These are phyloP conservation scores for Colletotrichum gloeosporioides DNA, from an alignment of 2,329 filamentous ascomycete species.

Conservation along the genomic window DNA sequence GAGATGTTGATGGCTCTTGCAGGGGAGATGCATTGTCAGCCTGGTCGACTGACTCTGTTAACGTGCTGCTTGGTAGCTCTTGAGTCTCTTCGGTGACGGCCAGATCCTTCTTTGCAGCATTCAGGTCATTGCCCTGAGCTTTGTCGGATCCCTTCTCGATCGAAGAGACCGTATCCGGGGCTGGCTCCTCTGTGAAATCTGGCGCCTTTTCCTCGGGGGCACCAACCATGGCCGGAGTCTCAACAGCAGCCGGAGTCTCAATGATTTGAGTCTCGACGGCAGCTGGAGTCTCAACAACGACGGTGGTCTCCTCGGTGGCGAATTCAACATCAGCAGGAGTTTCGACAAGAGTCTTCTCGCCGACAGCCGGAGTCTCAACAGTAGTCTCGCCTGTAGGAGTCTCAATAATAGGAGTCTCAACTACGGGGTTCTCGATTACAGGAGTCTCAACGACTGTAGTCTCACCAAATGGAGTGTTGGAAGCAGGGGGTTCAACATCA, in stretches of 20 bases:
- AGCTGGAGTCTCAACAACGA: not conserved
- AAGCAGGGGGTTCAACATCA: not conserved
- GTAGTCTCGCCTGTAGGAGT: not conserved
- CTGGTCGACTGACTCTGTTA: constrained; percentile 8
- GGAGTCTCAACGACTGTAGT: not conserved
- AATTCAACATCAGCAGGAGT: not conserved
- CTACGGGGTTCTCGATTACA: not conserved
- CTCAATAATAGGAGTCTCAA: not conserved
- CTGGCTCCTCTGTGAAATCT: not conserved
- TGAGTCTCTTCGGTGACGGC: not conserved
- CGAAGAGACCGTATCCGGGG: not conserved
- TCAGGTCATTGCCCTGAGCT: not conserved
- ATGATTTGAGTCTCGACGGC: not conserved
- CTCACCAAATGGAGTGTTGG: not conserved
- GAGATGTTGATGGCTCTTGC: not conserved
- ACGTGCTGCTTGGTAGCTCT: not conserved
- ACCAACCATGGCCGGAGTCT: not conserved
- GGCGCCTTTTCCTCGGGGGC: not conserved
- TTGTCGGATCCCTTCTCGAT: not conserved
- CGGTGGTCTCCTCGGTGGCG: not conserved
- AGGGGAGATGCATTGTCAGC: not conserved
- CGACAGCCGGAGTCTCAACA: not conserved
- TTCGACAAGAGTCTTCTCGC: not conserved
- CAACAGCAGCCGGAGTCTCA: not conserved
- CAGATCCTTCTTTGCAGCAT: not conserved